phyloP scores from a whole-genome alignment of 441 rosid species.

The Pelargonium fulgidum region DNA sequence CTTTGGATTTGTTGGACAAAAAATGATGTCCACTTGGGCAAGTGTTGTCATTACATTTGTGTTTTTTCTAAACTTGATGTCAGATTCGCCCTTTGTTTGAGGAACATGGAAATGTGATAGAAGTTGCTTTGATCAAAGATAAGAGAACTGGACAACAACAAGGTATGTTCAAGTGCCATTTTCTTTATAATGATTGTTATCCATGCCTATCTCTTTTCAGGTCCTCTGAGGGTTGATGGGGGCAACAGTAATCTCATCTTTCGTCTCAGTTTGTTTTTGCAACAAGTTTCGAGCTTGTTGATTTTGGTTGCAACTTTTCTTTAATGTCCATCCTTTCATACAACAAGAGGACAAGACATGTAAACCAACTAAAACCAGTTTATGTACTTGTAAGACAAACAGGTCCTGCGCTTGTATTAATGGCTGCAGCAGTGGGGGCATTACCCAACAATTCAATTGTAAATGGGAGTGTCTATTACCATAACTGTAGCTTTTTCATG shows the following conservation, averaged over 20 bases:
- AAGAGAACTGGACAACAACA: constrained; percentile 96
- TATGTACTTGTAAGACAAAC: constrained; percentile 41
- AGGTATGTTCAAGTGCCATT: constrained; percentile 55
- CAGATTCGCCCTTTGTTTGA: constrained; percentile 88
- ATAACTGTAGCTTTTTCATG: constrained; percentile 35
- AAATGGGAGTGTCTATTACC: constrained; percentile 47
- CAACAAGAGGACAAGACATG: constrained; percentile 52
- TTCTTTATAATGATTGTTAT: constrained; percentile 36
- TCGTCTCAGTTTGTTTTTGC: constrained; percentile 68
- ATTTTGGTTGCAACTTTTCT: constrained; percentile 51
- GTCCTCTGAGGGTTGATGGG: constrained; percentile 92
- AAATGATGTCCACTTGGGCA: not conserved
- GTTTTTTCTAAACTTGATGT: constrained; percentile 18
- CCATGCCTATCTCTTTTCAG: constrained; percentile 59
- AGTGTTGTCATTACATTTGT: not conserved
- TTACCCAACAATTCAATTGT: constrained; percentile 35
- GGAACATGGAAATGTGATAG: constrained; percentile 81
- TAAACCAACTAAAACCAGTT: constrained; percentile 46
- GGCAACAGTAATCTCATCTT: constrained; percentile 79
- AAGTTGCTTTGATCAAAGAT: constrained; percentile 95
- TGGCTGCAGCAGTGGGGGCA: constrained; percentile 49
- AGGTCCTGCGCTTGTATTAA: constrained; percentile 43
- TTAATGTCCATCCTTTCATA: constrained; percentile 43
- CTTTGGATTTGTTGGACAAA: not conserved
- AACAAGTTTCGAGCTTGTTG: constrained; percentile 64